Percentiles rank a stretch among this genome's conserved stretches.
phyloP scores from a whole-genome alignment of 2,329 filamentous ascomycete genomes.

The Colletotrichum salicis region DNA sequence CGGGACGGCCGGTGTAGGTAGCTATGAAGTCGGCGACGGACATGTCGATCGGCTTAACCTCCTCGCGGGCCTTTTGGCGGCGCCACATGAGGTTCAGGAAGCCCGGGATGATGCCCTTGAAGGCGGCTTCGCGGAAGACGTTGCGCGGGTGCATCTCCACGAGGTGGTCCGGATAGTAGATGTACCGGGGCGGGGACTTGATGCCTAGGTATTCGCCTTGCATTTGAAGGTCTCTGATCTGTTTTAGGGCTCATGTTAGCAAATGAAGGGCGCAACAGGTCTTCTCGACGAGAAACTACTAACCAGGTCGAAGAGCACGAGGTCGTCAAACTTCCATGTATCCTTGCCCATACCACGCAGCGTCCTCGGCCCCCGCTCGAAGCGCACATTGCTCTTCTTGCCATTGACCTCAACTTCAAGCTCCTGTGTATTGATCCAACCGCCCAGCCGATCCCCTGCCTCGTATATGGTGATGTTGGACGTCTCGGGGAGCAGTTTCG shows the following conservation, averaged over 20 bases:
- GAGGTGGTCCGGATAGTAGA: conserved; percentile 88
- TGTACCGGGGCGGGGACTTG: conserved; percentile 65
- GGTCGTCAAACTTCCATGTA: conserved; percentile 63
- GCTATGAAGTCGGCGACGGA: conserved; percentile 76
- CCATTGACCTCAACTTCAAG: conserved; percentile 68
- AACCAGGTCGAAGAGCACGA: conserved; percentile 78
- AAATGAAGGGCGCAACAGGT: conserved; percentile 29
- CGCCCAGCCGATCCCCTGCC: conserved; percentile 74
- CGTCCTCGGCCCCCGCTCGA: conserved; percentile 87
- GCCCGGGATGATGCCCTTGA: conserved; percentile 44
- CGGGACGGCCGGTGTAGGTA: conserved; percentile 61
- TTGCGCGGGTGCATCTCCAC: conserved; percentile 15
- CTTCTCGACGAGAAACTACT: conserved; percentile 42
- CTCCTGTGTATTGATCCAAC: conserved; percentile 81
- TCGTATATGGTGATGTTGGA: conserved; percentile 86
- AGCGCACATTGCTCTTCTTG: conserved; percentile 67
- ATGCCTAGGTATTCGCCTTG: conserved; percentile 8
- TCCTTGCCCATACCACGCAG: conserved; percentile 65
- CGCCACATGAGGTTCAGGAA: conserved; percentile 49
- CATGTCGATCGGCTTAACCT: conserved; percentile 65
- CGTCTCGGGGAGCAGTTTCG: conserved; percentile 69
- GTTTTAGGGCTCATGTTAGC: conserved; percentile 24
- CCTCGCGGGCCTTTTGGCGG: conserved; percentile 37
- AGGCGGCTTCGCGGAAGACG: conserved; percentile 44
- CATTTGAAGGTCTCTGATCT: conserved; percentile 29